Conservation (phyloP, 2,329 filamentous ascomycete genomes). For the Stachybotrys echinatus region DNA sequence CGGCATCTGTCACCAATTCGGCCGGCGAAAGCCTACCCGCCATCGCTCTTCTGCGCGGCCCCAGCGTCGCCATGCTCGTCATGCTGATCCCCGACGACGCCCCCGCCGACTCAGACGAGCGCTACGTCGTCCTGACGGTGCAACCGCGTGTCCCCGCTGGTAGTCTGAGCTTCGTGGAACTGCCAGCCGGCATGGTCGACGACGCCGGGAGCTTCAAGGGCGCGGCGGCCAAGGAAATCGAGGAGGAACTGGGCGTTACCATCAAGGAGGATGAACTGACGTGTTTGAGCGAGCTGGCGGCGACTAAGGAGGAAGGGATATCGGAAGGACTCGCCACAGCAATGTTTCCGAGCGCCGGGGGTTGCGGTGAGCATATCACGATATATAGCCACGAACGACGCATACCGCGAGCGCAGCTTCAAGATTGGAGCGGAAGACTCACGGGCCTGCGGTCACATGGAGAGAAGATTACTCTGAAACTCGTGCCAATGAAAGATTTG, state of each 20-base stretch:
- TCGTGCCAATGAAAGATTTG: slow-evolving; percentile 50
- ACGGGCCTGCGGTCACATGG: slow-evolving; percentile 53
- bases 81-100: slow-evolving; percentile 49
- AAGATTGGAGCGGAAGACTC: slow-evolving; percentile 50
- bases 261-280: slow-evolving; percentile 42
- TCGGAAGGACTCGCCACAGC: slow-evolving; percentile 36
- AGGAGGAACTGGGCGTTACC: slow-evolving; percentile 53
- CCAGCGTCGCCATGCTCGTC: slow-evolving; percentile 57
- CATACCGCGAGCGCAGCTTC: slow-evolving; percentile 42
- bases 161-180: slow-evolving; percentile 48
- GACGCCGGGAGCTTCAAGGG: slow-evolving; percentile 49
- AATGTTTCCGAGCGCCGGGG: slow-evolving; percentile 54
- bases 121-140: slow-evolving; percentile 53
- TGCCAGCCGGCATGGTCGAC: slow-evolving; percentile 57
- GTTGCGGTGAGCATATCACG: slow-evolving; percentile 55
- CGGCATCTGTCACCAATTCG: slow-evolving; percentile 40
- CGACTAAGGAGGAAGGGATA: slow-evolving; percentile 16
- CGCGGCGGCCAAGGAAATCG: slow-evolving; percentile 53
- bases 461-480: slow-evolving; percentile 57
- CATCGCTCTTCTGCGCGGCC: slow-evolving; percentile 51
- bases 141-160: slow-evolving; percentile 53
- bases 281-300: slow-evolving; percentile 47
- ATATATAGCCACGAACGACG: slow-evolving; percentile 52
- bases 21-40: slow-evolving; percentile 47
- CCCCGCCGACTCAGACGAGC: slow-evolving; percentile 32